A percentile compares a stretch with the other conserved stretches of the same genome.
Conservation (phyloP, 2,329 filamentous ascomycete genomes). For the Pezicula radicicola region DNA sequence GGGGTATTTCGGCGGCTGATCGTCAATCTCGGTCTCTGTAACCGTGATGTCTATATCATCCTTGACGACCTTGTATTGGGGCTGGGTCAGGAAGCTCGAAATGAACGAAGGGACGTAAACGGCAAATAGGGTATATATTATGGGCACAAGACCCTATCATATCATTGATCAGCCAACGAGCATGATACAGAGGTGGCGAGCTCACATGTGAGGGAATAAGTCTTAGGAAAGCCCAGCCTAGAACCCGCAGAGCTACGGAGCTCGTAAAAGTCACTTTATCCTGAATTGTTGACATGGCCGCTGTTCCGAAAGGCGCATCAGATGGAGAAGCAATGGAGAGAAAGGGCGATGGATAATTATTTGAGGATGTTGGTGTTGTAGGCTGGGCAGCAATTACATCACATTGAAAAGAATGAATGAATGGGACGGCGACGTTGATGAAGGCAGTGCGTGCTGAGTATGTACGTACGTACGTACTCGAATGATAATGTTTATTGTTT, state of each 20-base stretch:
- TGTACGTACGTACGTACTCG: no score
- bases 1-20: slow-evolving; percentile 25
- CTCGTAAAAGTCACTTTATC: slow-evolving; percentile 27
- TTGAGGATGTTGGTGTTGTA: no score
- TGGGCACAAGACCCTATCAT: slow-evolving; percentile 31
- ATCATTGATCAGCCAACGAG: background rate
- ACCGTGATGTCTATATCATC: slow-evolving; percentile 57
- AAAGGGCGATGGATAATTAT: no score
- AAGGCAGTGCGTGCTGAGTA: no score
- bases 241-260: slow-evolving; percentile 47
- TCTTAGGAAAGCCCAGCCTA: slow-evolving; percentile 57
- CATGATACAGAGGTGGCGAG: slow-evolving; percentile 13
- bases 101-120: slow-evolving; percentile 65
- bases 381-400: no score
- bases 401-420: no score
- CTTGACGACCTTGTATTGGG: slow-evolving; percentile 53
- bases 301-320: no score
- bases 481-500: no score
- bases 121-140: slow-evolving; percentile 59
- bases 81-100: slow-evolving; percentile 51
- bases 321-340: no score
- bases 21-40: slow-evolving; percentile 40
- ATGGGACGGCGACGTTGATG: no score
- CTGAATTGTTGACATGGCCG: slow-evolving; percentile 18
- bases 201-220: slow-evolving; percentile 41